phyloP scores from a whole-genome alignment of 2,329 filamentous ascomycete genomes.

The Fusarium illudens region DNA sequence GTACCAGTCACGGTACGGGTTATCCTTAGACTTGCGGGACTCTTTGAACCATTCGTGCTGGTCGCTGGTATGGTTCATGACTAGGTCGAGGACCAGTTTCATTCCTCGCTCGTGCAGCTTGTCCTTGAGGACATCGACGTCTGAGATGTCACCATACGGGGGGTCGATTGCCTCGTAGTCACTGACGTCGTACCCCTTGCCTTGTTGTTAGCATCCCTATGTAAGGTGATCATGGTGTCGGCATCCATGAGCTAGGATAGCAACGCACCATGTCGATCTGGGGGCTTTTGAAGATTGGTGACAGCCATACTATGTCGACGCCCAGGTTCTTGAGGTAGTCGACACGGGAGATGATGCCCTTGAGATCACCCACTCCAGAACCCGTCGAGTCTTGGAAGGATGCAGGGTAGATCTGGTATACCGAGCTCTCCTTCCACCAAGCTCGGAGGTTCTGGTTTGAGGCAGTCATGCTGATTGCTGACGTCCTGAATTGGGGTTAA shows the following conservation, averaged over 20 bases:
- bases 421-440: constrained; percentile 69
- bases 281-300: constrained; percentile 59
- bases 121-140: constrained; percentile 71
- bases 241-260: neutral
- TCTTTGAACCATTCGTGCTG: constrained; percentile 68
- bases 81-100: constrained; percentile 76
- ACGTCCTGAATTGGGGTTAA: neutral
- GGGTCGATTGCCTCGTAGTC: constrained; percentile 73
- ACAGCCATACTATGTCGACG: constrained; percentile 66
- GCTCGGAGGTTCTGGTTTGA: constrained; percentile 39
- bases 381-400: constrained; percentile 67
- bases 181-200: constrained; percentile 71
- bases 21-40: constrained; percentile 61
- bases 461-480: constrained; percentile 34
- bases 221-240: neutral
- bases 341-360: constrained; percentile 64
- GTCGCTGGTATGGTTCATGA: constrained; percentile 74
- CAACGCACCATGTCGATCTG: constrained; percentile 68
- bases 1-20: constrained; percentile 68
- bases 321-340: constrained; percentile 65
- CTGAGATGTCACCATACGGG: constrained; percentile 71
- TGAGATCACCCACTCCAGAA: constrained; percentile 64
- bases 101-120: constrained; percentile 69
- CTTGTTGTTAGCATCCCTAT: neutral
- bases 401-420: constrained; percentile 71